Evolutionary conservation across 2,329 filamentous ascomycete species (phyloP), one percentile per base, ranked within the genome.

Genomic region (Penicillium sp.): DNA sequence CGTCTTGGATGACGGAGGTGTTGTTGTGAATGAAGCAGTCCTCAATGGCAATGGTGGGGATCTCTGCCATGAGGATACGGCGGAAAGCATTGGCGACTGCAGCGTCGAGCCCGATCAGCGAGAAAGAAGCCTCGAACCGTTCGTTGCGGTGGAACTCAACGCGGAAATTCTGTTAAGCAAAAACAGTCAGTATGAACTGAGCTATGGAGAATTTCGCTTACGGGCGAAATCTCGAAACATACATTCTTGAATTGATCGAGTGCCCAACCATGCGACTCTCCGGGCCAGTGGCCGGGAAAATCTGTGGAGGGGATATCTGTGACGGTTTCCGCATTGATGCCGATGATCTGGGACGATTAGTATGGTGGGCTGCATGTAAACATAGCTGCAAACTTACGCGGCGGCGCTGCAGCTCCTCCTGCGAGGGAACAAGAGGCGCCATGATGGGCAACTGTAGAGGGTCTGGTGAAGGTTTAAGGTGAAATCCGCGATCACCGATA

Each of bases 1-100:
- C 93, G 68, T 99, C 93, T 70, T 97, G 92, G 64, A 99, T 93
- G 30, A 99, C 90, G 4, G 89, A 95, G 42, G 92, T 97, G 77
- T 99, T 99, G 77, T 96, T 95, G 68, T 89, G 82, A 57, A 97
- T 84, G 74, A 87, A 99, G 67, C 95, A 89, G 55, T 84, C 86
- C 77, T 99, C 93, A 64, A 99, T 91, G 59, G 95, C 93, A 38
- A 99, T 80, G 2, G 90, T 93, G 14, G 92, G 90, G 45, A 99
- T 88, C 76, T 99, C 95, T 60, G 92, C 82, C 70, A 99, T 87
- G 64, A 97, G 80, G 63, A 97, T 97, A 63, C 93, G 89, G 53
- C 93, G 90, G 77, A 97, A 95, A 65, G 95, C 93, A 70, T 99
- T 99, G 65, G 93, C 89, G 67, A 99, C 84, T 46, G 89, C 86